These are phyloP conservation scores for Phytophthora litchii DNA, from an alignment of 352 stramenopile species.

Conservation along the genomic window DNA sequence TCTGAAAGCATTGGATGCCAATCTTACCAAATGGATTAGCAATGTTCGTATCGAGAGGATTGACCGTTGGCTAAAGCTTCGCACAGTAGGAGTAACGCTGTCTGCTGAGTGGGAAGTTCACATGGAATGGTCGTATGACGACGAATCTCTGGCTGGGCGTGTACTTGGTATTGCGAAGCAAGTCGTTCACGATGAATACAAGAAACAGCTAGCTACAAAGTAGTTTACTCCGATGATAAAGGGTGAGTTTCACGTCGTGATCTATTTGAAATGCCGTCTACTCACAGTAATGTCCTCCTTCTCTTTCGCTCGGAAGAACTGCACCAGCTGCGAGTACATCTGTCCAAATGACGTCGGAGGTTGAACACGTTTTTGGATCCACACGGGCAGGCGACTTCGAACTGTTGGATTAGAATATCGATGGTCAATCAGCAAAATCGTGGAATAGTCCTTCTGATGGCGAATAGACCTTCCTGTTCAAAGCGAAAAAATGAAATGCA, in stretches of 20 bases:
- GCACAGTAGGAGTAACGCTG: slow-evolving; percentile 66
- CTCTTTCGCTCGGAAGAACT: slow-evolving; percentile 77
- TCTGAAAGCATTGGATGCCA: slow-evolving; percentile 47
- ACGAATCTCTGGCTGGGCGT: slow-evolving; percentile 83
- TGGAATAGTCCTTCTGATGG: slow-evolving; percentile 97
- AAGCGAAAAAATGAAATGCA: slow-evolving; percentile 1
- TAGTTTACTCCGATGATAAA: slow-evolving; percentile 23
- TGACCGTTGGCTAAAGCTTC: slow-evolving; percentile 79
- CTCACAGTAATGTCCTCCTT: slow-evolving; percentile 3
- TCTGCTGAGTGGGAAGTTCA: slow-evolving; percentile 82
- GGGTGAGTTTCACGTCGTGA: slow-evolving; percentile 4
- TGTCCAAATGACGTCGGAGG: slow-evolving; percentile 68
- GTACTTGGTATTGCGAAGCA: slow-evolving; percentile 86
- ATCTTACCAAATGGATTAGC: slow-evolving; percentile 68
- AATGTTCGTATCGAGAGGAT: slow-evolving; percentile 64
- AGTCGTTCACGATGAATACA: slow-evolving; percentile 72
- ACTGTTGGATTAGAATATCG: slow-evolving; percentile 87
- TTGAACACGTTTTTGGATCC: slow-evolving; percentile 83
- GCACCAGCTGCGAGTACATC: slow-evolving; percentile 74
- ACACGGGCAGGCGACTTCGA: slow-evolving; percentile 73
- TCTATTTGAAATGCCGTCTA: slow-evolving; percentile 20
- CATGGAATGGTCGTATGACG: slow-evolving; percentile 85
- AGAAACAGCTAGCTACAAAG: slow-evolving; percentile 35
- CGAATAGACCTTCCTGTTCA: slow-evolving; percentile 93
- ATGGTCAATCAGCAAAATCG: slow-evolving; percentile 96